Conservation (phyloP, 257 asterid species). For the Cordia subcordata region DNA sequence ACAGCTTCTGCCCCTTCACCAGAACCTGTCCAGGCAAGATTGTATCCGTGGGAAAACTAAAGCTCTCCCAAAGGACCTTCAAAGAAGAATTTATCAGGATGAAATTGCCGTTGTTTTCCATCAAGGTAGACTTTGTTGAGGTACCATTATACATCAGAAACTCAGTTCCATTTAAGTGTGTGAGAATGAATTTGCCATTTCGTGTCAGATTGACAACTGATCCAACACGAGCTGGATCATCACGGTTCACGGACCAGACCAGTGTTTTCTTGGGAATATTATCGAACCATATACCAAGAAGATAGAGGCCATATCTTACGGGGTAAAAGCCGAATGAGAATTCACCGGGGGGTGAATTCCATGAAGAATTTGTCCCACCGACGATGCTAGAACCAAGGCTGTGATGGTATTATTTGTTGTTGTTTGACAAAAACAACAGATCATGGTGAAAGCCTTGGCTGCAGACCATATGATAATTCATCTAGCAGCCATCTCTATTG, state of each 20-base stretch:
- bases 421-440: constrained; percentile 2
- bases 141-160: constrained; percentile 9
- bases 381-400: constrained; percentile 8
- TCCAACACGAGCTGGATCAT: constrained; percentile 15
- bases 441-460: not conserved
- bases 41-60: constrained; percentile 26
- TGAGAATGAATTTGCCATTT: constrained; percentile 19
- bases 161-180: constrained; percentile 6
- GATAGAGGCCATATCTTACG: constrained; percentile 17
- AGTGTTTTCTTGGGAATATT: constrained; percentile 22
- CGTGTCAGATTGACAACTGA: constrained; percentile 17
- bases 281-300: constrained; percentile 42
- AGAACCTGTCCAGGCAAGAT: constrained; percentile 11
- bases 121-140: constrained; percentile 15
- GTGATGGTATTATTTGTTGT: not conserved
- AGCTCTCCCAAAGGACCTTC: constrained; percentile 25
- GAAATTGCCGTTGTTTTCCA: constrained; percentile 30
- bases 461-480: not conserved
- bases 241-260: constrained; percentile 38
- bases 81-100: constrained; percentile 14
- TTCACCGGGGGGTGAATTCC: constrained; percentile 33
- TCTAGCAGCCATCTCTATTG: not conserved
- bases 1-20: constrained; percentile 4
- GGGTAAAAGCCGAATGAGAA: constrained; percentile 35
- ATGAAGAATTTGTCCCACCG: constrained; percentile 6